These are phyloP conservation scores for Trichoderma sp. DNA, from an alignment of 2,329 filamentous ascomycete genomes.

Conservation along the genomic window DNA sequence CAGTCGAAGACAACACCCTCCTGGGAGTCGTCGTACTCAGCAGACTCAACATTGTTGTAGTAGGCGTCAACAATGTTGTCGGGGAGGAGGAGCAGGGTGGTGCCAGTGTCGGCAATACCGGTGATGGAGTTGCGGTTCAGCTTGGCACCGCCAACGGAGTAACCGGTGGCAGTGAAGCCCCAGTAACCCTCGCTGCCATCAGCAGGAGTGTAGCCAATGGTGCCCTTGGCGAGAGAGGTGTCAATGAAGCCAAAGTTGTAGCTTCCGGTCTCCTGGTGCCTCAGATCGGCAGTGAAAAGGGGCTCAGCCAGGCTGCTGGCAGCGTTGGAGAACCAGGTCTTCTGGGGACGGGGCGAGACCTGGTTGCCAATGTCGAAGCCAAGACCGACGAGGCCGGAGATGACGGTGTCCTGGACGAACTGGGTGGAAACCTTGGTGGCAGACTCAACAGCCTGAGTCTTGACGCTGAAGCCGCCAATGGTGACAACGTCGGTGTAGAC, in stretches of 20 bases:
- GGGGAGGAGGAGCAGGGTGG: conserved; percentile 60
- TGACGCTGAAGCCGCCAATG: conserved; percentile 42
- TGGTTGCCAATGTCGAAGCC: conserved; percentile 45
- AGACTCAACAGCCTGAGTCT: conserved; percentile 43
- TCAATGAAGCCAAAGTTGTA: conserved; percentile 77
- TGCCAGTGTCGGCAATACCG: conserved; percentile 58
- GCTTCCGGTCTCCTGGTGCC: conserved; percentile 52
- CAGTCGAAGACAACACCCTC: conserved; percentile 49
- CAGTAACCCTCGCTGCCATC: conserved; percentile 65
- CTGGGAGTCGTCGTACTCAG: conserved; percentile 33
- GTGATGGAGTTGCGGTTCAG: conserved; percentile 40
- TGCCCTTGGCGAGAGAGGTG: conserved; percentile 57
- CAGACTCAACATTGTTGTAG: conserved; percentile 43
- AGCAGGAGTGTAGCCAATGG: conserved; percentile 60
- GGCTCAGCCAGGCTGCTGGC: conserved; percentile 21
- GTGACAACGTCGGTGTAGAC: conserved; percentile 45
- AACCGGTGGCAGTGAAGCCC: conserved; percentile 35
- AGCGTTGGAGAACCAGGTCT: conserved; percentile 43
- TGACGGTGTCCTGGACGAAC: conserved; percentile 44
- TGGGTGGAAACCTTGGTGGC: conserved; percentile 41
- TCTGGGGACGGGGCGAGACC: conserved; percentile 40
- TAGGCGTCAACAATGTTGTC: conserved; percentile 48
- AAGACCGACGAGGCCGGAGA: conserved; percentile 44
- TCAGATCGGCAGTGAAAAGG: conserved; percentile 69
- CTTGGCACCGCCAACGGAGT: conserved; percentile 23